A percentile compares a stretch with the other conserved stretches of the same genome.
phyloP scores from a whole-genome alignment of 768 basidiomycete genomes.

The Suillus fuscotomentosus region DNA sequence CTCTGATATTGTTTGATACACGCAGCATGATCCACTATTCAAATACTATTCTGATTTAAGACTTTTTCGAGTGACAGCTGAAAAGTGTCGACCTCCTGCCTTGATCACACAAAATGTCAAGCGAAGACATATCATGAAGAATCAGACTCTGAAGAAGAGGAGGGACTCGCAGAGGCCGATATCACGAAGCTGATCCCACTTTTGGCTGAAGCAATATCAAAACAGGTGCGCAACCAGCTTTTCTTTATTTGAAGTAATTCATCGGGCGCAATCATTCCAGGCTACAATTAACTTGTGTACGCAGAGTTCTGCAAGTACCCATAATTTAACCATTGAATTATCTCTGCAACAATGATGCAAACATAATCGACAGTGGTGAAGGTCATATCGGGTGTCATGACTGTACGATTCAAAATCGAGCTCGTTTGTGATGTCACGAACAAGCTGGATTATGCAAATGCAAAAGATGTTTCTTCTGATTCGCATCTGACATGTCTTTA shows the following conservation, averaged over 20 bases:
- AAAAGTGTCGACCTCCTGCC: not conserved
- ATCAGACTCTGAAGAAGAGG: slow-evolving; percentile 71
- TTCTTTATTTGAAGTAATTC: not conserved
- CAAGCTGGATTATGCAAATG: slow-evolving; percentile 98
- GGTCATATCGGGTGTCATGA: slow-evolving; percentile 97
- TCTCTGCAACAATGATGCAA: slow-evolving; percentile 87
- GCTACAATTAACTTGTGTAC: slow-evolving; percentile 93
- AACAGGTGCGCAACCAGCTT: slow-evolving; percentile 61
- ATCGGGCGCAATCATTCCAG: slow-evolving; percentile 37
- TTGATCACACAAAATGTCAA: slow-evolving; percentile 47
- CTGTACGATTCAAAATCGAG: slow-evolving; percentile 99
- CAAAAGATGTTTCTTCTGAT: slow-evolving; percentile 60
- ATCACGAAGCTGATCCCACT: slow-evolving; percentile 80
- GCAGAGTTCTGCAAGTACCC: not conserved
- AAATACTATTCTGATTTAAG: not conserved
- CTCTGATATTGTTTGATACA: too few relatives aligned
- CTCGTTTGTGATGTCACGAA: slow-evolving; percentile 98
- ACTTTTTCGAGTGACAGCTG: not conserved
- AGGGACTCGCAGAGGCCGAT: slow-evolving; percentile 67
- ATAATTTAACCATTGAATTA: not conserved
- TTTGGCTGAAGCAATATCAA: slow-evolving; percentile 86
- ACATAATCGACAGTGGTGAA: slow-evolving; percentile 96
- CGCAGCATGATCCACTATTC: not conserved
- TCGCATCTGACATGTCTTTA: slow-evolving; percentile 8
- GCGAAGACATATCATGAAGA: slow-evolving; percentile 66